Percentiles rank a stretch among this genome's conserved stretches.
These are phyloP conservation scores for Curvularia eragrostidis DNA, from an alignment of 2,329 filamentous ascomycete genomes.

Conservation along the genomic window DNA sequence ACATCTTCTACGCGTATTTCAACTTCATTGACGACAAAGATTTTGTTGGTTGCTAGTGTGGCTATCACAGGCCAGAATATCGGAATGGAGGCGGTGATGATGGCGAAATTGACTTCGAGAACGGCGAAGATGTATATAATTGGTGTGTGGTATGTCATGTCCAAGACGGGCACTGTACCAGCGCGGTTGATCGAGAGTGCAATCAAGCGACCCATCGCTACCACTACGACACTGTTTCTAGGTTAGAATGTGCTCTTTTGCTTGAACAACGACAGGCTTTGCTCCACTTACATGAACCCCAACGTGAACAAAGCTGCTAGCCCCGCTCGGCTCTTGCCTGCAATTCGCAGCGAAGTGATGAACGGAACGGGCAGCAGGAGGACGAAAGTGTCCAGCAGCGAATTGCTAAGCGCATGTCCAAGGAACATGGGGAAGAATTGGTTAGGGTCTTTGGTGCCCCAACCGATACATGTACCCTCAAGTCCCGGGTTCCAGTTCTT, in stretches of 20 bases:
- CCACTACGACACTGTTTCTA: slow-evolving; percentile 31
- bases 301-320: slow-evolving; percentile 42
- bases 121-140: slow-evolving; percentile 44
- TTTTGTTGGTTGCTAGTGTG: slow-evolving; percentile 42
- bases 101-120: slow-evolving; percentile 50
- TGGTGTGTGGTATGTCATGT: slow-evolving; percentile 42
- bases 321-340: slow-evolving; percentile 38
- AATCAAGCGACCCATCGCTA: slow-evolving; percentile 42
- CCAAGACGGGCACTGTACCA: slow-evolving; percentile 41
- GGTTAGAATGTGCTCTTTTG: not conserved
- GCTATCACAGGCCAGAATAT: slow-evolving; percentile 50
- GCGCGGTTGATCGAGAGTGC: slow-evolving; percentile 37
- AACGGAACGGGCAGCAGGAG: slow-evolving; percentile 43
- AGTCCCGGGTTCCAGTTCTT: slow-evolving; percentile 40
- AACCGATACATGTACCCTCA: slow-evolving; percentile 42
- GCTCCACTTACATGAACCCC: slow-evolving; percentile 46
- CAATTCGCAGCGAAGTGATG: slow-evolving; percentile 38
- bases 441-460: slow-evolving; percentile 42
- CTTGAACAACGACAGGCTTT: slow-evolving; percentile 15
- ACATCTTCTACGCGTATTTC: slow-evolving; percentile 42
- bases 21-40: slow-evolving; percentile 50
- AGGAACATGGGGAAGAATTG: slow-evolving; percentile 40
- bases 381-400: slow-evolving; percentile 43
- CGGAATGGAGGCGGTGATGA: slow-evolving; percentile 47
- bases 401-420: slow-evolving; percentile 42